Percentiles rank a stretch among this genome's conserved stretches.
Conservation (phyloP, 2,329 filamentous ascomycete genomes). For the Colletotrichum sansevieriae region DNA sequence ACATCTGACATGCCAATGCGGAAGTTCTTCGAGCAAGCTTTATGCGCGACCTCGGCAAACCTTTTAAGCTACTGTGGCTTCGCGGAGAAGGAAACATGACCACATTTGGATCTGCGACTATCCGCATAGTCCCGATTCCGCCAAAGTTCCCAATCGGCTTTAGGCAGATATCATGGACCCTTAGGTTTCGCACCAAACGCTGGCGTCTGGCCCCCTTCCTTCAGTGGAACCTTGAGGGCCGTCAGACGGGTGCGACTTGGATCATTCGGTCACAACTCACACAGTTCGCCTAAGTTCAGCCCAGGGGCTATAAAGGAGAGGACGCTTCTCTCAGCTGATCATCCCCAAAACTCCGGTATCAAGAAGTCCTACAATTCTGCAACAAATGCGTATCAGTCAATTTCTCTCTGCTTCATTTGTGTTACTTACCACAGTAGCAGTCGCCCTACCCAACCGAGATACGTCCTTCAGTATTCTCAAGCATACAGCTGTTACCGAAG, state of each 20-base stretch:
- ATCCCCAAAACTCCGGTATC: not conserved
- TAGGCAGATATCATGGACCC: not conserved
- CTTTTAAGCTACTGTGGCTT: not conserved
- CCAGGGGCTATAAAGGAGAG: not conserved
- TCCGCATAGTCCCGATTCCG: not conserved
- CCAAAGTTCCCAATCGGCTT: not conserved
- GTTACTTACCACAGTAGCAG: not conserved
- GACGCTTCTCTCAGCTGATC: not conserved
- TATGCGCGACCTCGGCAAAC: slow-evolving; percentile 1
- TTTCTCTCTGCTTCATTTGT: not conserved
- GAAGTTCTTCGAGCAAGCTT: slow-evolving; percentile 7
- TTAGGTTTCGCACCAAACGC: not conserved
- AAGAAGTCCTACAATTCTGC: not conserved
- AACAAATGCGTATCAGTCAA: not conserved
- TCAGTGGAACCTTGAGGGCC: not conserved
- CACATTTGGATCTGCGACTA: not conserved
- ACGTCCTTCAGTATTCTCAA: not conserved
- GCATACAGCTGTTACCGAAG: not conserved
- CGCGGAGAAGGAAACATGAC: not conserved
- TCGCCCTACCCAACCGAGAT: not conserved
- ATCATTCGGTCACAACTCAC: not conserved
- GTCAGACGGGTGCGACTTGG: not conserved
- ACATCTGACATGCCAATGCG: not conserved
- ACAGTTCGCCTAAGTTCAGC: not conserved
- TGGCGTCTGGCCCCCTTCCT: not conserved